Base-by-base conservation (phyloP, 768 basidiomycete genomes). In the Russula foetens region DNA sequence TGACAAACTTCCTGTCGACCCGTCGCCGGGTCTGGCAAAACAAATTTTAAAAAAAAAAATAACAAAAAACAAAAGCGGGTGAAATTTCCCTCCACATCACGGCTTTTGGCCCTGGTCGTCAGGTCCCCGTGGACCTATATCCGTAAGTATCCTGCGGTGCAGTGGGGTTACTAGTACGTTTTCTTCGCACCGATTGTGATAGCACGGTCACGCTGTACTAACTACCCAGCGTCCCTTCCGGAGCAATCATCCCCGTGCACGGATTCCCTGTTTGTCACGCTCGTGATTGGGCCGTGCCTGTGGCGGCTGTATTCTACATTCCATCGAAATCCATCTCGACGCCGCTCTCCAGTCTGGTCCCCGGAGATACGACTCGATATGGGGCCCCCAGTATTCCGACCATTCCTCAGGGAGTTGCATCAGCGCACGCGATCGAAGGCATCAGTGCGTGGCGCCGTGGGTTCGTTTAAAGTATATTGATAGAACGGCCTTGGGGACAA, bases 61-160 rank as follows among this genome's bases (percentile, higher is more conserved):
- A n/a, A n/a, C n/a, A n/a, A n/a, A n/a, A n/a, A n/a, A n/a, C n/a
- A 72, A 83, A 80, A 14, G 0, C 59, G 81, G 11, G 82, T 81
- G 31, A 11, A 33, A 33, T 12, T 79, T 75, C 76, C 67, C 79
- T 80, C 5, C 83, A 81, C 63, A 68, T 82, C 17, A 74, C 79
- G n/a, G 75, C 81, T 41, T 79, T 71, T 59, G 75, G 75, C 11
- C 76, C 79, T 23, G 71, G 69, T 12, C 69, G 71, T 63, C 67
- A 72, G 61, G 71, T 73, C 19, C 70, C 70, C 14, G 68, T 69
- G 29, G 71, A 69, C 63, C 62, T 50, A 63, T 52, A 15, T 65
- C 69, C 49, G 69, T 69, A 24, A 64, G 53, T 19, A 63, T 71
- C 56, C 8, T 57, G 61, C 31, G 69, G 71, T 15, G 54, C 64